Percentiles rank a stretch among this genome's conserved stretches.
Evolutionary conservation across 306 rosid genomes (phyloP).

Genomic region (Fragaria ananassa): DNA sequence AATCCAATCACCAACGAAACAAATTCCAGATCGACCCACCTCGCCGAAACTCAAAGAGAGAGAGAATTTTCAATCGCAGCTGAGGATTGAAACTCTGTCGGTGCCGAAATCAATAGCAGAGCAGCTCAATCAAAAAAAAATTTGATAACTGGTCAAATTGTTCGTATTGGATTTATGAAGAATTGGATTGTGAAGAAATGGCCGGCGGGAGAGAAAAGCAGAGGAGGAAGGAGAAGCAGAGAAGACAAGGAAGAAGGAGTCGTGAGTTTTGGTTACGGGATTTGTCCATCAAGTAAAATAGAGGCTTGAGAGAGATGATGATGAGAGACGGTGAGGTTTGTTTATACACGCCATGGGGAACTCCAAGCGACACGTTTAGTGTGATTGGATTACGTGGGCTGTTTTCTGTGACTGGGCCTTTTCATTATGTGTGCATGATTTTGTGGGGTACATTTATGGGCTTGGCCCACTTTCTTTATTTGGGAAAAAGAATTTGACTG

Average conservation of each 20-base stretch:
- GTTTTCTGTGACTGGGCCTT: slow-evolving; percentile 28
- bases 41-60: slow-evolving; percentile 4
- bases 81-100: slow-evolving; percentile 36
- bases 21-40: slow-evolving; percentile 47
- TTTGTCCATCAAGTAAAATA: background rate
- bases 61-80: slow-evolving; percentile 20
- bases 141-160: slow-evolving; percentile 7
- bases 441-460: slow-evolving; percentile 61
- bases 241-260: slow-evolving; percentile 38
- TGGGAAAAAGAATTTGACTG: too few species aligned
- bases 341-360: slow-evolving; percentile 19
- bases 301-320: background rate
- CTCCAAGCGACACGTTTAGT: slow-evolving; percentile 29
- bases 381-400: slow-evolving; percentile 31
- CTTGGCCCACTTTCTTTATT: slow-evolving; percentile 36
- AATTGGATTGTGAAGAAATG: slow-evolving; percentile 1
- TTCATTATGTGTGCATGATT: slow-evolving; percentile 48
- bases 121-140: slow-evolving; percentile 20
- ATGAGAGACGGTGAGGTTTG: background rate
- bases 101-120: slow-evolving; percentile 29
- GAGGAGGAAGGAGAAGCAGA: slow-evolving; percentile 26
- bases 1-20: slow-evolving; percentile 29
- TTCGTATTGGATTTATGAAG: too few species aligned
- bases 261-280: slow-evolving; percentile 28
- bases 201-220: slow-evolving; percentile 33